Evolutionary conservation across 2,329 filamentous ascomycete species (phyloP).

Genomic region (Daldinia sp.): DNA sequence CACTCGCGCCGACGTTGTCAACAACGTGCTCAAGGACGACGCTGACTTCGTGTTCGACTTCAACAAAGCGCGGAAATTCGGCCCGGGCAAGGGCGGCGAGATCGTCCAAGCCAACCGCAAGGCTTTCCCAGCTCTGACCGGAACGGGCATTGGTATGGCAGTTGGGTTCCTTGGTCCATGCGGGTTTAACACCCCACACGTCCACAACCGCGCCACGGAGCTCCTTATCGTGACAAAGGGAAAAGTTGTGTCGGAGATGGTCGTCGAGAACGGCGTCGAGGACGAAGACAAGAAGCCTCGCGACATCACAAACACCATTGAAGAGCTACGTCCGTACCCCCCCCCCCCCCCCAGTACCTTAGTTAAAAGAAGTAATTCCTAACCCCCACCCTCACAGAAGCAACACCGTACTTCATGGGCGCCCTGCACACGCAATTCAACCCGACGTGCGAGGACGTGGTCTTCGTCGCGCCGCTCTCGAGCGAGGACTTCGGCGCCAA

Average conservation of each 20-base stretch:
- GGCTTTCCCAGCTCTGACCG: constrained; percentile 64
- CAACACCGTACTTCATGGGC: constrained; percentile 64
- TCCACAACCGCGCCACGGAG: constrained; percentile 62
- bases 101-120: constrained; percentile 62
- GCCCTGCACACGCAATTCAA: constrained; percentile 63
- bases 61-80: constrained; percentile 44
- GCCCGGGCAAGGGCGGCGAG: constrained; percentile 55
- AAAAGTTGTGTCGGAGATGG: constrained; percentile 59
- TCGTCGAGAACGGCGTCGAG: constrained; percentile 60
- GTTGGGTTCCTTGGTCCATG: constrained; percentile 61
- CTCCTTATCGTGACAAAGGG: constrained; percentile 61
- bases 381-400: constrained; percentile 41
- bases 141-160: constrained; percentile 59
- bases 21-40: constrained; percentile 53
- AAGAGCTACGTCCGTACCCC: constrained; percentile 45
- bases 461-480: constrained; percentile 53
- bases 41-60: constrained; percentile 61
- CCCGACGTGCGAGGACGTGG: constrained; percentile 58
- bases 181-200: constrained; percentile 65
- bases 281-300: constrained; percentile 50
- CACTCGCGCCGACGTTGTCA: constrained; percentile 54
- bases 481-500: constrained; percentile 32
- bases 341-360: not conserved
- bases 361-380: not conserved
- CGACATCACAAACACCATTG: constrained; percentile 49